Base-by-base conservation (phyloP, 305 asterid genomes). In the Rubia tinctorum region DNA sequence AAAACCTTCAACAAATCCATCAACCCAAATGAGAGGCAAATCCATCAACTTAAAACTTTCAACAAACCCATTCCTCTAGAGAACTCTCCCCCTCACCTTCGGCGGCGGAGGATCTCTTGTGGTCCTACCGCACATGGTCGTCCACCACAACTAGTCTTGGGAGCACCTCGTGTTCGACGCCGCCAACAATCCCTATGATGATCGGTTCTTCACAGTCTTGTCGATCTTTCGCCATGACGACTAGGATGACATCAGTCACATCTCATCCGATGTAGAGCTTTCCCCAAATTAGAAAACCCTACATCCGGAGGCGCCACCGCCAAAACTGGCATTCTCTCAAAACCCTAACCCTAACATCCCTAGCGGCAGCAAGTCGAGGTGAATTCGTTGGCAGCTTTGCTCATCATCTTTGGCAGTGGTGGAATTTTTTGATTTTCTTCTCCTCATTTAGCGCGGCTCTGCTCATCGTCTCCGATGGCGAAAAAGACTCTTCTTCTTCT, bases 221-320 rank as follows among this genome's bases (percentile, higher is more conserved):
- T 89, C 82, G 40, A 87, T 92, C 75, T 90, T 88, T 88, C 91
- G 89, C 17, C 92, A 90, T 64, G 96, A 90, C 68, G 97, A 91
- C 2, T 95, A 91, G 37, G 96, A 91, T 5, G 90, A 82, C 73
- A 82, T 79, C 76, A 86, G 92, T 80, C 95, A 81, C 71, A 82
- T 88, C 4, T 88, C 96, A 7, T 91, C 97, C 61, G 93, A 88
- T 51, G 83, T 89, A 30, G 93, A 87, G 68, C 83, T 82, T 25
- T 88, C 86, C 47, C 84, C 68, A 27, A 60, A 64, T 22, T 76
- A 75, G 18, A 71, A 42, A 14, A 51, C 64, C 43, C 78, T 68
- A 45, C 53, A 27, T 63, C 79, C 7, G 11, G 84, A n/a, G 27
- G 80, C 59, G 74, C 74, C 55, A 43, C 77, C 30, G 64, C 60